Base-by-base conservation (phyloP, 139 green algal genomes). In the Chlamydomonas urium region DNA sequence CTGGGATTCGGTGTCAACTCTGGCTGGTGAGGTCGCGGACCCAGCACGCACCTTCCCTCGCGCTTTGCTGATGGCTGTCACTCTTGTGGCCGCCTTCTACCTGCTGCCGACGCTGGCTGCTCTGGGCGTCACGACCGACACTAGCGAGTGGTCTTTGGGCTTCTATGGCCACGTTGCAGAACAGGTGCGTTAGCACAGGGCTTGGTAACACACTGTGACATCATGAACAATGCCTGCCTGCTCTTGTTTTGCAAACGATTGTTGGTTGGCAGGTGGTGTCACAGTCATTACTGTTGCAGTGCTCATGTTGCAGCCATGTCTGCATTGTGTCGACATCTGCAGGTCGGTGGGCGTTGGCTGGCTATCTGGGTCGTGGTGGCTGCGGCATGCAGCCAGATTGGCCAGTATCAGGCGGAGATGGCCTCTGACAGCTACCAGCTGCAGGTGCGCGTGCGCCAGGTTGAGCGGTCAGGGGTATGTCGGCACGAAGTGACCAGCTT, bases 331-430 rank as follows among this genome's bases (percentile, higher is more conserved):
- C n/a, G n/a, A n/a, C n/a, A n/a, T 14, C 21, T 66, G 62, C 73
- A 88, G 79, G 83, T 98, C 4, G 94, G 90, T 3, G 94, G 94
- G 47, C 66, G 68, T 19, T 97, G 88, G 93, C 84, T 99, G 36
- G 83, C 75, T 0, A 89, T 79, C 74, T 96, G 88, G 90, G 78
- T 99, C 14, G 75, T 96, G 0, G 76, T 89, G 8, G 90, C 95
- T 0, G 92, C 94, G 0, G 93, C 88, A 8, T 83, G 91, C 42
- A 93, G 82, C 33, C 95, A 97, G 79, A 83, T 98, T 42, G 94
- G 94, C 0, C 91, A 96, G 78, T 99, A 96, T 78, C 86, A 96
- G 69, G 94, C 94, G 0, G 94, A 99, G 80, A 98, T 99, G 93
- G 89, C 82, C 60, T 91, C 74, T 17, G 94, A 99, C 81, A 85